Base-by-base conservation (phyloP, 1,284 basidiomycete genomes). In the Austroboletus novae-zelandiae region DNA sequence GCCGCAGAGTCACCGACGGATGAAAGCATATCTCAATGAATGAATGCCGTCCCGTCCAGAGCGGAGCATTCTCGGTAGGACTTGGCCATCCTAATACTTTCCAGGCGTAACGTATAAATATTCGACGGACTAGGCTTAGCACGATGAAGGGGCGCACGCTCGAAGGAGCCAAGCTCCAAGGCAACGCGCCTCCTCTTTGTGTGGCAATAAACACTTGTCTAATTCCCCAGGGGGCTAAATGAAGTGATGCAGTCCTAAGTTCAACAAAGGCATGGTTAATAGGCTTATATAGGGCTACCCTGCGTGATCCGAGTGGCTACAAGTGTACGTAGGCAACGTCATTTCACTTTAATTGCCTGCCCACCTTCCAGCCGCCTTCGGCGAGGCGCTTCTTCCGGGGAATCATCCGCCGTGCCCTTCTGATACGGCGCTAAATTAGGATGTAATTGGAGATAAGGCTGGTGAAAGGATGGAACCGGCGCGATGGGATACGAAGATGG, bases 331-430 rank as follows among this genome's bases (percentile, higher is more conserved):
- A 53, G 43, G 40, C 36, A 44, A 51, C 48, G 48, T 65, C 69
- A 83, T 62, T 77, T 77, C 57, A 86, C 73, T 67, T 86, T 87
- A 52, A 78, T 75, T 43, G 75, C 73, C 54, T 66, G 75, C 34
- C 85, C 83, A 51, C 77, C 78, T 64, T 85, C 83, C 46, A 88
- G 68, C 54, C 82, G 75, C 60, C 86, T 73, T 60, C 84, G 71
- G 61, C 85, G 74, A 50, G 76, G 74, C 41, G 81, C 80, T 29
- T 74, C 76, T 61, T 79, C 72, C 48, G 69, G 57, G 40, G 74
- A 74, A 52, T 71, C 68, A 45, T 74, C 71, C 40, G 55, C 58
- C 31, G 62, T 55, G 45, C 55, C 57, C 45, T 64, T 70, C 55
- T 71, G 70, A 48, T 70, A 62, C 32, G 68, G 65, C 75, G 77